Percentiles rank a stretch among this genome's conserved stretches.
These are phyloP conservation scores for Talaromyces sp. DNA, from an alignment of 2,329 filamentous ascomycete species.

Conservation along the genomic window DNA sequence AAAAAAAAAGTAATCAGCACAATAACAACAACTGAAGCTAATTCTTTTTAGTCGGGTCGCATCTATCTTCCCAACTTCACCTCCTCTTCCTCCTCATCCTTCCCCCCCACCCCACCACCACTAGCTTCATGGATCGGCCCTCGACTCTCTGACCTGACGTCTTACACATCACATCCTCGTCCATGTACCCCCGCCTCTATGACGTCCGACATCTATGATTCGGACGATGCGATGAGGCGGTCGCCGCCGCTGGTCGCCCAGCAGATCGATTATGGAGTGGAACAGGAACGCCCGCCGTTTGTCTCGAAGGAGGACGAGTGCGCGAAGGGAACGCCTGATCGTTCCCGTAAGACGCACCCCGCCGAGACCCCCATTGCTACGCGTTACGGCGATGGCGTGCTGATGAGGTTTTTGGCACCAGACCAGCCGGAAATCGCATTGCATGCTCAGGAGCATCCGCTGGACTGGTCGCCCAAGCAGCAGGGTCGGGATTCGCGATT, in stretches of 20 bases:
- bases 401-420: slow-evolving; percentile 67
- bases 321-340: slow-evolving; percentile 34
- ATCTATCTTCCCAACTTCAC: background rate
- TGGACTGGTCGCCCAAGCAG: slow-evolving; percentile 32
- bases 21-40: no score
- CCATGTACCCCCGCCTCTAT: slow-evolving; percentile 28
- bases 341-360: slow-evolving; percentile 40
- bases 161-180: slow-evolving; percentile 4
- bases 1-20: no score
- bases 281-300: slow-evolving; percentile 41
- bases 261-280: slow-evolving; percentile 34
- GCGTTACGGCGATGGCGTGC: slow-evolving; percentile 62
- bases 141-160: background rate
- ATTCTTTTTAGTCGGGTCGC: no score
- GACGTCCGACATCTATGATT: slow-evolving; percentile 44
- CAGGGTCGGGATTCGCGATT: no score
- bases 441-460: slow-evolving; percentile 56
- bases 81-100: background rate
- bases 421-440: slow-evolving; percentile 67
- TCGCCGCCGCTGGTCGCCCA: slow-evolving; percentile 41
- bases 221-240: slow-evolving; percentile 41
- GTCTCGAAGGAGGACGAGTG: slow-evolving; percentile 24
- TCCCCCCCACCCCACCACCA: background rate
- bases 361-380: slow-evolving; percentile 42
- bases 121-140: slow-evolving; percentile 1